These are phyloP conservation scores for Solanum okadae DNA, from an alignment of 257 asterid genomes.

Conservation along the genomic window DNA sequence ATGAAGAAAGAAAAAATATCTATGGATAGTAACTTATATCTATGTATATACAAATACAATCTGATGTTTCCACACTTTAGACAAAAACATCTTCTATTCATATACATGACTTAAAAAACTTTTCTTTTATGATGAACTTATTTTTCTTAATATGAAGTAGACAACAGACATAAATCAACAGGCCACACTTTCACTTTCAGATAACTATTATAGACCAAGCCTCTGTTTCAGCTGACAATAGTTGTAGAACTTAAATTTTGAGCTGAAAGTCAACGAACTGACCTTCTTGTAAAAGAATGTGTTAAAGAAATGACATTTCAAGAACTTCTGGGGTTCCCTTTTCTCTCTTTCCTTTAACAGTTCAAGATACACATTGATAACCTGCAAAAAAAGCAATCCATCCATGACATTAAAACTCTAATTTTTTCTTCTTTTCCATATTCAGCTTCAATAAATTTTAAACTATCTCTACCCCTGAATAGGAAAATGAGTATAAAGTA, in stretches of 20 bases:
- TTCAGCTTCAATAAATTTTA: not conserved
- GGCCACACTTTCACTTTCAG: not conserved
- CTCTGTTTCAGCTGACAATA: not conserved
- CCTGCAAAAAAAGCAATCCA: conserved; percentile 41
- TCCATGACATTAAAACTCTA: not conserved
- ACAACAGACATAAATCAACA: not conserved
- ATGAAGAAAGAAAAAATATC: not conserved
- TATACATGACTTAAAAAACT: not conserved
- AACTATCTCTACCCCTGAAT: not conserved
- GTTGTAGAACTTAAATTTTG: not conserved
- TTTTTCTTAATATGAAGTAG: not conserved
- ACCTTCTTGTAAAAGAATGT: conserved; percentile 96
- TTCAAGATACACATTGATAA: conserved; percentile 77
- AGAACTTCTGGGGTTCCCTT: conserved; percentile 67
- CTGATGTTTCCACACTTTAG: not conserved
- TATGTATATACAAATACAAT: not conserved
- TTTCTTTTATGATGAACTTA: not conserved
- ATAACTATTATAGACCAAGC: not conserved
- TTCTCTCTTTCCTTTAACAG: conserved; percentile 83
- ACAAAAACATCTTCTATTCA: not conserved
- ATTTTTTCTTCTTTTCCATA: not conserved
- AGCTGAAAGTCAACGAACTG: not conserved
- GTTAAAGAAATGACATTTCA: conserved; percentile 83
- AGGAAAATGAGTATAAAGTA: not conserved
- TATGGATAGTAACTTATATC: not conserved